phyloP scores from a whole-genome alignment of 768 basidiomycete species.

The Kwoniella pini region DNA sequence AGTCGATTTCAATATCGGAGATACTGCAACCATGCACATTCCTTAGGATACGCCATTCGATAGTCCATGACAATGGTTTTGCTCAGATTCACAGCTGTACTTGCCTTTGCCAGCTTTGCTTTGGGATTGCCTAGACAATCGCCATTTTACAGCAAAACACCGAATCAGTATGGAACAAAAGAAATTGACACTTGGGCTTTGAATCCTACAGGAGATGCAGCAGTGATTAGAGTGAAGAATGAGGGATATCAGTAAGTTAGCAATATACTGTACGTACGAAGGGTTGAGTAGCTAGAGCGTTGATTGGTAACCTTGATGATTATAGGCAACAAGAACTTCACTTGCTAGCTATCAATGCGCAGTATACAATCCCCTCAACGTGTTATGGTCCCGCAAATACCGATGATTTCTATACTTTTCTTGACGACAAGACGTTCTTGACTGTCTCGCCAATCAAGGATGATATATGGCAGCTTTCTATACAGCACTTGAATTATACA shows the following conservation, averaged over 20 bases:
- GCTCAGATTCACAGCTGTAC: too few relatives aligned
- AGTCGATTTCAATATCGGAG: too few relatives aligned
- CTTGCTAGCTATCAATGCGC: constrained; percentile 28
- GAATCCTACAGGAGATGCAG: constrained; percentile 29
- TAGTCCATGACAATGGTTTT: too few relatives aligned
- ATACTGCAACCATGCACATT: too few relatives aligned
- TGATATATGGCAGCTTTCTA: constrained; percentile 4
- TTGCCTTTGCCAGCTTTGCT: neutral
- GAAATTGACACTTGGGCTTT: constrained; percentile 26
- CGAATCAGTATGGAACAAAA: too few relatives aligned
- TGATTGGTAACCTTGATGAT: too few relatives aligned
- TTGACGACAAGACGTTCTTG: constrained; percentile 15
- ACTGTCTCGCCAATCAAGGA: constrained; percentile 5
- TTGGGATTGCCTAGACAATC: neutral
- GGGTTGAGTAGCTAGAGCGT: too few relatives aligned
- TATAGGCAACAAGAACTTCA: constrained; percentile 26
- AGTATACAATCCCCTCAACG: constrained; percentile 20
- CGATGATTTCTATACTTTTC: constrained; percentile 15
- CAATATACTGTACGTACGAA: too few relatives aligned
- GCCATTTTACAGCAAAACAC: neutral
- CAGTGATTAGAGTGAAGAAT: constrained; percentile 14
- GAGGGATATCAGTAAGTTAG: neutral
- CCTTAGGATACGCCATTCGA: too few relatives aligned
- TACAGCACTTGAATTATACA: constrained; percentile 15
- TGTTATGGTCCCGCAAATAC: constrained; percentile 2